Evolutionary conservation across 495 filamentous ascomycete genomes (phyloP), one percentile per base, ranked within the genome.

Genomic region (Xylaria grammica): DNA sequence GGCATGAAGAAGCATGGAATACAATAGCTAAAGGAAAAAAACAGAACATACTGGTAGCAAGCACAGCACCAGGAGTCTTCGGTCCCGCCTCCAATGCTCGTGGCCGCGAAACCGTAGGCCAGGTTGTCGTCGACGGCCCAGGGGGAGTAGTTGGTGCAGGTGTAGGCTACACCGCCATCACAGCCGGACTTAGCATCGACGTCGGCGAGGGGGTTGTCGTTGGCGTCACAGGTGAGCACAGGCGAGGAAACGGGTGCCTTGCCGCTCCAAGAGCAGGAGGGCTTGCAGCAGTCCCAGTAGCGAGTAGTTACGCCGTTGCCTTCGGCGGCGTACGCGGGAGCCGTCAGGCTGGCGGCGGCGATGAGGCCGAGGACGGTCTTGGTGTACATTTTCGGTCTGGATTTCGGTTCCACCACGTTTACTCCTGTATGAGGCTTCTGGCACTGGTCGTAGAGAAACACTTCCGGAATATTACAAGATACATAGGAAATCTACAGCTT

Each of bases 221-320:
- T 77, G 69, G 74, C 75, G 68, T 85, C 75, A 66, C 85, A 87
- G 52, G 78, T 79, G 15, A 72, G 74, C 64, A 86, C 82, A 1
- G 81, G 81, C n/a, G 68, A 67, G 61, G 75, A 81, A 27, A 82
- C 78, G 9, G 74, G 38, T 2, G 82, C 84, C 69, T 86, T 86
- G 29, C 77, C 80, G n/a, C 73, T 70, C 84, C 84, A 87, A 3
- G 83, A 72, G 72, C 85, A 87, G 19, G 80, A 83, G 15, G 83
- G 79, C 71, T 87, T 87, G 76, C 85, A 87, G 77, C 85, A 87
- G 68, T 87, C 85, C 85, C 84, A 87, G 74, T 86, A 86, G 27
- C 82, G 78, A 0, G 65, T 66, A 11, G 65, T 62, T 27, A 49
- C 50, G 11, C 65, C 65, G 38, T 8, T 66, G 22, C 65, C 65